phyloP scores from a whole-genome alignment of 345 rosid species.

The Salix brachista region DNA sequence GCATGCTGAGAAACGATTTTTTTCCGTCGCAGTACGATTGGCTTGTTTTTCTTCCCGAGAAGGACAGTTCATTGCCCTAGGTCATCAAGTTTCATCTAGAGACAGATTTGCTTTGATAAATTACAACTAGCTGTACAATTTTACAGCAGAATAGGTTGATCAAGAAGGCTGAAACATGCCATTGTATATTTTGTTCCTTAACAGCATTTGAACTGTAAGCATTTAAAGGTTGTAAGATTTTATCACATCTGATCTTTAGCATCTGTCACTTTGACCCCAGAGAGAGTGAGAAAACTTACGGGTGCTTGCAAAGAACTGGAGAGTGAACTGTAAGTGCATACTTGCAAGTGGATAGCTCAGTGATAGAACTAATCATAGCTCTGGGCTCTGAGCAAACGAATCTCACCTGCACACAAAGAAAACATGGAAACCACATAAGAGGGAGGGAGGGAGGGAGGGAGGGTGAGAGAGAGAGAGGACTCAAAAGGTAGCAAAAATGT shows the following conservation, averaged over 20 bases:
- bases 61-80: neutral
- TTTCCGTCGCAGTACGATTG: neutral
- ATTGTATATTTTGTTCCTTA: neutral
- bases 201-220: neutral
- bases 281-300: slow-evolving; percentile 46
- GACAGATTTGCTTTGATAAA: neutral
- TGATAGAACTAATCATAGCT: slow-evolving; percentile 83
- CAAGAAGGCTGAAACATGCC: neutral
- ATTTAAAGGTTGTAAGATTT: neutral
- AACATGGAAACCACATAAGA: neutral
- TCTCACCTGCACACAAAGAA: slow-evolving; percentile 61
- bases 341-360: slow-evolving; percentile 94
- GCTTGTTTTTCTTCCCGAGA: neutral
- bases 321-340: slow-evolving; percentile 79
- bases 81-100: neutral
- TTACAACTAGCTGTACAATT: neutral
- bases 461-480: neutral
- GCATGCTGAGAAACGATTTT: neutral
- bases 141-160: neutral
- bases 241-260: neutral
- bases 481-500: neutral
- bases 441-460: neutral
- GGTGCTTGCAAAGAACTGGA: slow-evolving; percentile 89
- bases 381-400: slow-evolving; percentile 90
- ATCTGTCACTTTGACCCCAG: neutral